phyloP scores from a whole-genome alignment of 2,329 filamentous ascomycete species.

The Ascochyta fabae region DNA sequence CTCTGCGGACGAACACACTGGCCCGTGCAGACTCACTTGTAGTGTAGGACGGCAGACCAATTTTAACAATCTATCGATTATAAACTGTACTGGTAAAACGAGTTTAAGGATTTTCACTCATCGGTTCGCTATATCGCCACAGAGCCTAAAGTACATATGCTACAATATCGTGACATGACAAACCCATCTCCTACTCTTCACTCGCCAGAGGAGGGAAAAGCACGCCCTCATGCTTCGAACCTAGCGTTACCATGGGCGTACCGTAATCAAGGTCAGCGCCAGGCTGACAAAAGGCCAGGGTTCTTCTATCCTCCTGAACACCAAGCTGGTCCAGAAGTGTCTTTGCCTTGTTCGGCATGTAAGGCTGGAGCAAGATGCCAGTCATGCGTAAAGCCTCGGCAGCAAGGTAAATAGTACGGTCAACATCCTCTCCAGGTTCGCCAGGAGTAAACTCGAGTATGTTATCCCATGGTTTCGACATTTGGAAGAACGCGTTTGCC shows the following conservation, averaged over 20 bases:
- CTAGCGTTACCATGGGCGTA: constrained; percentile 48
- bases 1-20: neutral
- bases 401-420: constrained; percentile 68
- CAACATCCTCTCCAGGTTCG: constrained; percentile 41
- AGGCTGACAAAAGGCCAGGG: constrained; percentile 66
- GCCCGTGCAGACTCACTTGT: constrained; percentile 1
- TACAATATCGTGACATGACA: constrained; percentile 8
- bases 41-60: neutral
- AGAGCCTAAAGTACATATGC: neutral
- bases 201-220: constrained; percentile 58
- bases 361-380: constrained; percentile 86
- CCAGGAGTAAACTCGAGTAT: constrained; percentile 47
- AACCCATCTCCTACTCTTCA: constrained; percentile 19
- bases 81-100: neutral
- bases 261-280: constrained; percentile 77
- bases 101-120: neutral
- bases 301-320: constrained; percentile 68
- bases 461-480: constrained; percentile 72
- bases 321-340: constrained; percentile 79
- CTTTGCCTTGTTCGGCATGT: constrained; percentile 81
- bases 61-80: neutral
- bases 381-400: constrained; percentile 79
- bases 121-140: neutral
- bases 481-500: constrained; percentile 72
- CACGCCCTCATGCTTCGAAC: constrained; percentile 53